Base-by-base conservation (phyloP, 2,329 filamentous ascomycete genomes). In the Pseudocercospora vitis region DNA sequence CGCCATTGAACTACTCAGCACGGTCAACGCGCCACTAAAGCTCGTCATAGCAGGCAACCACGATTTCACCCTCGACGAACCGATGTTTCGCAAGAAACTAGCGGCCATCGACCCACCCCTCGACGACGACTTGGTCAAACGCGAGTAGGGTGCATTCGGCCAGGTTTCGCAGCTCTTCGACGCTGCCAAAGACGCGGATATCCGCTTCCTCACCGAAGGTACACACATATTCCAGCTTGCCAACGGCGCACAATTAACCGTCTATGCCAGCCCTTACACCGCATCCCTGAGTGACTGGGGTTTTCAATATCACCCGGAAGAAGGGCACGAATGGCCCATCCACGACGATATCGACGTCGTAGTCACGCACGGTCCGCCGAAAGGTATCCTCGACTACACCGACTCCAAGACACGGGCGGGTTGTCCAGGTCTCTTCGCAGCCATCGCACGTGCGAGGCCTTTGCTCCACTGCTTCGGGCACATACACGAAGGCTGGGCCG, bases 21-120 rank as follows among this genome's bases (percentile, higher is more conserved):
- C 62, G 1, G 74, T 81, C 29, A 69, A 79, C 11, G 81, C 81
- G 1, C 74, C 77, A 7, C 66, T 85, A 4, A 86, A 85, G 62
- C 71, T 86, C 19, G 77, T 85, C 16, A 84, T 86, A 55, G 78
- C 82, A 0, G 83, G 83, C 0, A 85, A 85, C 62, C 83, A 86
- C 67, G 82, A 85, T 62, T 71, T 83, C 37, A 78, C 76, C 3
- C 73, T 85, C 1, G 81, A 86, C 47, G 23, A 6, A 6, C 12
- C 40, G 3, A 55, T 48, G 33, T 67, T 26, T 50, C 53, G 50
- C 55, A 61, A 52, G 9, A 32, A 49, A 14, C 48, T 55, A 7
- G 26, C 51, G 4, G 32, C 45, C 18, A 40, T 23, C 18, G 14
- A 23, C 26, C 23, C 26, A 8, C 39, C 44, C 7, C 16, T 33